Evolutionary conservation across 2,329 filamentous ascomycete species (phyloP).

Genomic region (Paracoccidioides brasiliensis): DNA sequence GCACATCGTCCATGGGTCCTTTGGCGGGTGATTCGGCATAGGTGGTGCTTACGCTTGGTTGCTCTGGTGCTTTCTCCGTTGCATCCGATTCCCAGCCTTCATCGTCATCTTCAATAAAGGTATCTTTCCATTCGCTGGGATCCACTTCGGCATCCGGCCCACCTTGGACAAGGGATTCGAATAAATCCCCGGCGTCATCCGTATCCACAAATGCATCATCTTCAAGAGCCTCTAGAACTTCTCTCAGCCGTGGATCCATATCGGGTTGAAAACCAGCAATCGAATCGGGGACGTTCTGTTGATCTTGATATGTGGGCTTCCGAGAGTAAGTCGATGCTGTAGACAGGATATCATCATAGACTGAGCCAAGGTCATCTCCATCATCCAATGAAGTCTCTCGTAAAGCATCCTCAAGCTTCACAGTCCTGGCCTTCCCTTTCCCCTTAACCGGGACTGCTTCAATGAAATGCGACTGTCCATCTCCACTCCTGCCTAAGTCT

Average conservation of each 20-base stretch:
- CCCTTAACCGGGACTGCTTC: conserved; percentile 46
- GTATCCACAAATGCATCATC: conserved; percentile 88
- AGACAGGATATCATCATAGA: conserved; percentile 20
- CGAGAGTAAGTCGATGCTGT: conserved; percentile 60
- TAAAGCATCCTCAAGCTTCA: conserved; percentile 78
- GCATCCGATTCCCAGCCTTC: conserved; percentile 92
- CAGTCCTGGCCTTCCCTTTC: conserved; percentile 56
- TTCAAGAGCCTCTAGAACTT: conserved; percentile 84
- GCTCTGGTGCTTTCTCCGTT: conserved; percentile 59
- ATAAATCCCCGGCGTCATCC: conserved; percentile 68
- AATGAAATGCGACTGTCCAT: conserved; percentile 63
- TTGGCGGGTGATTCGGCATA: not conserved
- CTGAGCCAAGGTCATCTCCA: conserved; percentile 19
- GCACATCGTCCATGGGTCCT: conserved; percentile 22
- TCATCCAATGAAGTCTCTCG: conserved; percentile 41
- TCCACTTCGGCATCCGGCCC: conserved; percentile 56
- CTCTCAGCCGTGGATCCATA: conserved; percentile 86
- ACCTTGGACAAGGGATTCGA: conserved; percentile 57
- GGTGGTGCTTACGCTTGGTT: conserved; percentile 21
- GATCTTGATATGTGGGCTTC: conserved; percentile 71
- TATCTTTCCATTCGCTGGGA: conserved; percentile 64
- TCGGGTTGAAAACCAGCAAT: conserved; percentile 92
- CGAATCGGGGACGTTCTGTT: conserved; percentile 82
- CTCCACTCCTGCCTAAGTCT: conserved; percentile 58
- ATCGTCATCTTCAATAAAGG: conserved; percentile 46